Percentiles rank a stretch among this genome's conserved stretches.
phyloP scores from a whole-genome alignment of 805 yeast genomes.

The Kuraishia piskuri region DNA sequence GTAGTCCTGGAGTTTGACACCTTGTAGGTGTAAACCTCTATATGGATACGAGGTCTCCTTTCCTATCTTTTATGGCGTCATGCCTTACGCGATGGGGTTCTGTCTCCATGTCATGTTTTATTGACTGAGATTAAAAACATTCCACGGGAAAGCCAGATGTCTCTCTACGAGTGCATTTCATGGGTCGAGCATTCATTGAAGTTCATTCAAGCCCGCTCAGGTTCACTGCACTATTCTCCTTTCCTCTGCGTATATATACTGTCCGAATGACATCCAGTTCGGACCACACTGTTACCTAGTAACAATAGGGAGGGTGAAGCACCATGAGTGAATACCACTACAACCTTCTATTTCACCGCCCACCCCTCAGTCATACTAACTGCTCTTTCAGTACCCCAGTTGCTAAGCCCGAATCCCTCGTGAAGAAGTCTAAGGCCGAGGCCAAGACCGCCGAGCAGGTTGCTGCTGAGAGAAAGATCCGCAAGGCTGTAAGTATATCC shows the following conservation, averaged over 20 bases:
- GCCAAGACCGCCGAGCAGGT: slow-evolving; percentile 70
- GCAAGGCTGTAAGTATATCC: slow-evolving; percentile 65
- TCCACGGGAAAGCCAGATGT: slow-evolving; percentile 24
- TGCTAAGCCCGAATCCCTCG: slow-evolving; percentile 68
- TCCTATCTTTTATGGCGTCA: slow-evolving; percentile 10
- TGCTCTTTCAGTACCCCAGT: not conserved
- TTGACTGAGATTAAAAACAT: slow-evolving; percentile 19
- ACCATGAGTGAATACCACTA: no score
- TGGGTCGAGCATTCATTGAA: no score
- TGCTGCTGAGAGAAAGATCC: slow-evolving; percentile 71
- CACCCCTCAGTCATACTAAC: not conserved
- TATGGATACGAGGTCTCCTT: slow-evolving; percentile 15
- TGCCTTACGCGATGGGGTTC: not conserved
- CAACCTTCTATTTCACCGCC: not conserved
- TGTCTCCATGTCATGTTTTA: not conserved
- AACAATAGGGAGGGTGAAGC: no score
- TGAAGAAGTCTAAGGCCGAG: slow-evolving; percentile 74
- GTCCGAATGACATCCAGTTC: not conserved
- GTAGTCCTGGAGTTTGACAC: no score
- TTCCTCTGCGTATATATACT: slow-evolving; percentile 1
- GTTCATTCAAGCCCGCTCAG: no score
- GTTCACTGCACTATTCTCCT: no score
- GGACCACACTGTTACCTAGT: not conserved
- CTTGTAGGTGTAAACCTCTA: no score
- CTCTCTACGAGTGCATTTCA: no score